Evolutionary conservation across 2,329 filamentous ascomycete species (phyloP).

Genomic region (Dryadomyces quercus-mongolicae): DNA sequence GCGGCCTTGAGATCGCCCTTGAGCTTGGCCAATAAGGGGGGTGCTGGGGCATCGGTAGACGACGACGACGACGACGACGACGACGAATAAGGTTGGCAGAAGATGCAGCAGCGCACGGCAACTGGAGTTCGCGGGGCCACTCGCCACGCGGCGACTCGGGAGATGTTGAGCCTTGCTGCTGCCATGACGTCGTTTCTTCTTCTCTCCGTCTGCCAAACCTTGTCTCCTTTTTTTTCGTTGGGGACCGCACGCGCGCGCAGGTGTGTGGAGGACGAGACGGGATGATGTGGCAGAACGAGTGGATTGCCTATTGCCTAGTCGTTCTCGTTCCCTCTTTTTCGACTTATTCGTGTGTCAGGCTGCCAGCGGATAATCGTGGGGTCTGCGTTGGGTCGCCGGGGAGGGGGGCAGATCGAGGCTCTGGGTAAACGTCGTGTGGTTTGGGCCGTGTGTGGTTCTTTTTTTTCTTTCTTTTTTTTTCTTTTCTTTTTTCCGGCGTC

Average conservation of each 20-base stretch:
- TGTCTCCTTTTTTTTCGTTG: neutral
- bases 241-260: too few relatives aligned
- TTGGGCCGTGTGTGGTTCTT: neutral
- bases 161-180: neutral
- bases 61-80: conserved; percentile 15
- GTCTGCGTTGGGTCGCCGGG: neutral
- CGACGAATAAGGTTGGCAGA: conserved; percentile 17
- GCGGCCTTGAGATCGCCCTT: conserved; percentile 52
- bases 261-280: too few relatives aligned
- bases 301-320: neutral
- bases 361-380: neutral
- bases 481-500: neutral
- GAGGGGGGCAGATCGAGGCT: neutral
- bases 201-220: neutral
- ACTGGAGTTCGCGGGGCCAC: neutral
- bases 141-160: neutral
- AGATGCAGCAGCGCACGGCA: neutral
- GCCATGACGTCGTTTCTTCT: neutral
- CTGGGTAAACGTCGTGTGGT: neutral
- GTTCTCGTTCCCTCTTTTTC: neutral
- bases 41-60: conserved; percentile 19
- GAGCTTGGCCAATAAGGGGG: conserved; percentile 39
- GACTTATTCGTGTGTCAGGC: neutral
- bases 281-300: neutral
- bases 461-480: neutral